Conservation (phyloP, 257 asterid genomes). For the Orobanche coerulescens region DNA sequence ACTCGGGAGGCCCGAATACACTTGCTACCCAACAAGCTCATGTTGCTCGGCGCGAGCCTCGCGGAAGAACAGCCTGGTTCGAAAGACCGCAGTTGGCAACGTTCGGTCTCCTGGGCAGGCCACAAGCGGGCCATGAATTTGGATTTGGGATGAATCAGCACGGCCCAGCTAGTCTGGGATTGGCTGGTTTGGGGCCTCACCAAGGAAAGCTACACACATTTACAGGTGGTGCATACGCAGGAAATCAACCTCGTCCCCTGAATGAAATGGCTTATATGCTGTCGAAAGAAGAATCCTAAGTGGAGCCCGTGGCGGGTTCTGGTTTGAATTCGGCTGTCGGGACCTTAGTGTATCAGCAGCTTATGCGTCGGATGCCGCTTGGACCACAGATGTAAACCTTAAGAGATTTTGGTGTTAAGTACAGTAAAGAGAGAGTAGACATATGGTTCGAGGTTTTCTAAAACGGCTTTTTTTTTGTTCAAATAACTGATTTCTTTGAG, state of each 20-base stretch:
- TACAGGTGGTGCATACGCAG: constrained; percentile 38
- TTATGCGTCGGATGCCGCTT: constrained; percentile 52
- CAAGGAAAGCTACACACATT: constrained; percentile 34
- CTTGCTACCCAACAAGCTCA: constrained; percentile 32
- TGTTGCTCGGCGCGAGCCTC: constrained; percentile 41
- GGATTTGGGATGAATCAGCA: constrained; percentile 52
- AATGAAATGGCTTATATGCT: constrained; percentile 37
- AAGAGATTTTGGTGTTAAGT: constrained; percentile 17
- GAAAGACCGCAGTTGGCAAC: constrained; percentile 40
- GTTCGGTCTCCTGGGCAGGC: constrained; percentile 31
- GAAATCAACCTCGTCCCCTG: constrained; percentile 29
- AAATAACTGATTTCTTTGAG: no score
- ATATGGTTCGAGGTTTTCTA: no score
- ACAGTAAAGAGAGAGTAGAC: constrained; percentile 15
- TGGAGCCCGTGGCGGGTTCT: constrained; percentile 43
- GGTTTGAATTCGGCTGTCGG: constrained; percentile 38
- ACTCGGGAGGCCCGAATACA: constrained; percentile 24
- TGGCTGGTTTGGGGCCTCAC: constrained; percentile 36
- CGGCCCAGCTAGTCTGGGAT: constrained; percentile 31
- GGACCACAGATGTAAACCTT: constrained; percentile 56
- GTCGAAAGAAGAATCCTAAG: constrained; percentile 51
- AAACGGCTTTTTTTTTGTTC: no score
- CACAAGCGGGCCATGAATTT: constrained; percentile 43
- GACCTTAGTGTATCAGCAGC: constrained; percentile 50
- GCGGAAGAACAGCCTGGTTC: constrained; percentile 34